Evolutionary conservation across 2,329 filamentous ascomycete genomes (phyloP).

Genomic region (Cryphonectria parasitica): DNA sequence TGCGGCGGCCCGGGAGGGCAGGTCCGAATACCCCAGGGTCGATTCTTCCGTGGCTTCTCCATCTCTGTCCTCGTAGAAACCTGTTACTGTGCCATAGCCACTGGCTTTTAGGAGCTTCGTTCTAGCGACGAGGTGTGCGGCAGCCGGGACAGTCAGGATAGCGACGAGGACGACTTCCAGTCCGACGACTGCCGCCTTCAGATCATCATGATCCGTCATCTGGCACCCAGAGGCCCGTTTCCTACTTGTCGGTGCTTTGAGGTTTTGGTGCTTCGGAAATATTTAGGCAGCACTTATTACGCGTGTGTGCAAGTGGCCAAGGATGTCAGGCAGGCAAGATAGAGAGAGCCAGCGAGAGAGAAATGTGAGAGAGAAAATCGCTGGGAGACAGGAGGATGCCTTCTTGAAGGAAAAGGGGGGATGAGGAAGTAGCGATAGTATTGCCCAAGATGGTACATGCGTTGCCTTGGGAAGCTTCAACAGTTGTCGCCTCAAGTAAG

Average conservation of each 20-base stretch:
- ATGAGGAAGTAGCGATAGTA: neutral
- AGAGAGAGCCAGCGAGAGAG: neutral
- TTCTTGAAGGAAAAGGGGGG: neutral
- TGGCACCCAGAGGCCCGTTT: conserved; percentile 3
- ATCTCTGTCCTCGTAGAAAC: conserved; percentile 39
- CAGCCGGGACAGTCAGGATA: conserved; percentile 32
- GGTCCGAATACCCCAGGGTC: conserved; percentile 38
- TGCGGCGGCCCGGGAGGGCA: conserved; percentile 34
- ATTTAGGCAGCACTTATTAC: neutral
- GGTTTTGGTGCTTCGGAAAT: neutral
- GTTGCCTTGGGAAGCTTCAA: neutral
- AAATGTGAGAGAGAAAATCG: neutral
- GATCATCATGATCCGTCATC: conserved; percentile 23
- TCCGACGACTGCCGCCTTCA: conserved; percentile 22
- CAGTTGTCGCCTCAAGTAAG: neutral
- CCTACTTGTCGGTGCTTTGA: neutral
- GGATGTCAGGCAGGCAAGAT: neutral
- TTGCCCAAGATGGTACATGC: neutral
- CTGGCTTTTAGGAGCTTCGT: conserved; percentile 24
- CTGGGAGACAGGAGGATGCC: neutral
- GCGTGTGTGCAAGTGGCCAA: conserved; percentile 3
- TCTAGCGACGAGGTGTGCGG: conserved; percentile 27
- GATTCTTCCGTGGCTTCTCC: conserved; percentile 41
- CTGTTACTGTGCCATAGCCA: conserved; percentile 32
- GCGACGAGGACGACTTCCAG: conserved; percentile 25